Evolutionary conservation across 2,329 filamentous ascomycete species (phyloP).

Genomic region (Cordyceps tenuipes): DNA sequence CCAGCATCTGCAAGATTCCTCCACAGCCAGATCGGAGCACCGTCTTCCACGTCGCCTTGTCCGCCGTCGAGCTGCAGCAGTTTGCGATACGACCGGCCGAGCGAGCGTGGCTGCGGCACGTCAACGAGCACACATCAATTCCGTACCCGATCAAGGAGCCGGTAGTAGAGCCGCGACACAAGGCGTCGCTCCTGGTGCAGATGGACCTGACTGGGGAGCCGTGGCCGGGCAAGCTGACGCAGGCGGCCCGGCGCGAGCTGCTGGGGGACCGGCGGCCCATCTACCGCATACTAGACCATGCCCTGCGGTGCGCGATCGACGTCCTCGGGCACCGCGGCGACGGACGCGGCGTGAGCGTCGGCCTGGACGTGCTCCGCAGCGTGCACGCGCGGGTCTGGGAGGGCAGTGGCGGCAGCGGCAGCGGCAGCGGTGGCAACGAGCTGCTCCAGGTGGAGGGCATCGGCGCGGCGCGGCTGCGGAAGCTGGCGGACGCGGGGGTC

Average conservation of each 20-base stretch:
- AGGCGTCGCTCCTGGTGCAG: slow-evolving; percentile 69
- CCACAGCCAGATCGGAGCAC: slow-evolving; percentile 21
- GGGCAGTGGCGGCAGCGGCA: slow-evolving; percentile 45
- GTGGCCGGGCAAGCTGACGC: slow-evolving; percentile 42
- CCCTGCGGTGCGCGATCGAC: slow-evolving; percentile 31
- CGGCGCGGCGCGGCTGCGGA: slow-evolving; percentile 66
- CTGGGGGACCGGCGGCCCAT: slow-evolving; percentile 24
- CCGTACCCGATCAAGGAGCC: slow-evolving; percentile 27
- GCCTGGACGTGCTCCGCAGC: slow-evolving; percentile 70
- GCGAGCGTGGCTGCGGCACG: slow-evolving; percentile 26
- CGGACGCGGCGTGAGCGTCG: slow-evolving; percentile 56
- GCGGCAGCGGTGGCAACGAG: slow-evolving; percentile 63
- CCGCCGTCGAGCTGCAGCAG: slow-evolving; percentile 29
- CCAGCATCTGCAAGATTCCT: slow-evolving; percentile 20
- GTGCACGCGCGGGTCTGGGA: slow-evolving; percentile 75
- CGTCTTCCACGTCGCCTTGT: slow-evolving; percentile 30
- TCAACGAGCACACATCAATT: slow-evolving; percentile 31
- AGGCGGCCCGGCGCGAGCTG: slow-evolving; percentile 25
- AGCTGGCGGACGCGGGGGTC: slow-evolving; percentile 63
- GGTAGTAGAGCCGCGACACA: slow-evolving; percentile 58
- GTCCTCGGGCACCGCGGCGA: slow-evolving; percentile 41
- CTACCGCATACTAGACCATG: slow-evolving; percentile 24
- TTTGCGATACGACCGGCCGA: slow-evolving; percentile 29
- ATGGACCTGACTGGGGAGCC: slow-evolving; percentile 57
- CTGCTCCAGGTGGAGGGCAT: slow-evolving; percentile 76